Evolutionary conservation across 164 flowering plant species (phyloP).

Genomic region (Tinospora cordifolia): DNA sequence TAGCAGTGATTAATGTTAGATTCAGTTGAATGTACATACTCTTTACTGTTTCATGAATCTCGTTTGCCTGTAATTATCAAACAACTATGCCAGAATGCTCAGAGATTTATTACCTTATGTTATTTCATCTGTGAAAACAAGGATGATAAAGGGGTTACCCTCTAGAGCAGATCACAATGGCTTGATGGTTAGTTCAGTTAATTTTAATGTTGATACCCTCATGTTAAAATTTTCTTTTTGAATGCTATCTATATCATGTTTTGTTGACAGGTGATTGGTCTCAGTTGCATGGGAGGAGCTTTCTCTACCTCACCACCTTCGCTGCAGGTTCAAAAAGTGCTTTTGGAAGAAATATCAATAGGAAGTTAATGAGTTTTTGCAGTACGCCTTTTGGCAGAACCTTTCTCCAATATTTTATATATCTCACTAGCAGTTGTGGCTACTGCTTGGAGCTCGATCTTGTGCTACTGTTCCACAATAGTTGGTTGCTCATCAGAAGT

Average conservation of each 20-base stretch:
- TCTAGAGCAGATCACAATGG: conserved; percentile 56
- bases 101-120: conserved; percentile 58
- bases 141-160: conserved; percentile 43
- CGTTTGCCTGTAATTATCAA: conserved; percentile 9
- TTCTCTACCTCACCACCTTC: conserved; percentile 67
- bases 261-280: conserved; percentile 45
- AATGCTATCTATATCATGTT: conserved; percentile 2
- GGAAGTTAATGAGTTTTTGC: too few species aligned
- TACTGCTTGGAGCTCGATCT: too few species aligned
- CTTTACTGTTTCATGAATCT: neutral
- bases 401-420: too few species aligned
- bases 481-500: too few species aligned
- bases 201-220: conserved; percentile 1
- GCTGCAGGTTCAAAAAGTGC: conserved; percentile 45
- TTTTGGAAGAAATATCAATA: conserved; percentile 43
- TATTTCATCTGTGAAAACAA: conserved; percentile 39
- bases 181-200: conserved; percentile 52
- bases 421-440: too few species aligned
- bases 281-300: conserved; percentile 74
- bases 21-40: conserved; percentile 1
- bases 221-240: conserved; percentile 2
- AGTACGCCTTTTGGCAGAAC: too few species aligned
- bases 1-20: neutral
- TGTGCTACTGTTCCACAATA: too few species aligned
- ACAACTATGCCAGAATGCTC: conserved; percentile 88